Base-by-base conservation (phyloP, 768 basidiomycete genomes). In the Hysterangium stoloniferum region DNA sequence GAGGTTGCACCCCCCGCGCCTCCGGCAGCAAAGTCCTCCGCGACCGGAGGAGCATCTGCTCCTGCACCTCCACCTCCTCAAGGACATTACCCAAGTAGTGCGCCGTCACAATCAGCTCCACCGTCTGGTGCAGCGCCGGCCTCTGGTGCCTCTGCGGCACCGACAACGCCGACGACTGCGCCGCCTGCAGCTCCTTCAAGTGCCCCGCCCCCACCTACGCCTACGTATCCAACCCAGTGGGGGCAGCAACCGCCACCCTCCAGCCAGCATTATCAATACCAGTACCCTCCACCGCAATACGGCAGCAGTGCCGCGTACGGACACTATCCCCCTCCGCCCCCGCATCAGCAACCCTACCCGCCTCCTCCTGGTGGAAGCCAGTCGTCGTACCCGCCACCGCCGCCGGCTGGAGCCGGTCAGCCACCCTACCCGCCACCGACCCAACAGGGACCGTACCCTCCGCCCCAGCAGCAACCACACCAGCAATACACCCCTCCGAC, bases 391-490 rank as follows among this genome's bases (percentile, higher is more conserved):
- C 57, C 55, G 31, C 57, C 52, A 2, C 48, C 57, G 28, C 58
- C 56, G 12, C 43, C 53, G 15, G 57, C n/a, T n/a, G n/a, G n/a
- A n/a, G n/a, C n/a, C n/a, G n/a, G n/a, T n/a, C n/a, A n/a, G n/a
- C n/a, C n/a, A n/a, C n/a, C n/a, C n/a, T n/a, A n/a, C n/a, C n/a
- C n/a, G n/a, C n/a, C n/a, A n/a, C n/a, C n/a, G 19, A 12, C 9
- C 31, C 46, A 38, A 15, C 32, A 4, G 11, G 32, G 57, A 29
- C 55, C 56, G 7, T 61, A 57, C 28, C 64, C 58, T 6, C 62
- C 58, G 6, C 57, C 64, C 28, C 59, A 60, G 11, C 65, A 58
- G 27, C 64, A 62, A 22, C 58, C 58, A 31, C 66, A 64, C 11
- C 63, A 53, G 13, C 64, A 57, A 15, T 60, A 38, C 33, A 63